Conservation (phyloP, 2,329 filamentous ascomycete species). For the Cytospora leucostoma region DNA sequence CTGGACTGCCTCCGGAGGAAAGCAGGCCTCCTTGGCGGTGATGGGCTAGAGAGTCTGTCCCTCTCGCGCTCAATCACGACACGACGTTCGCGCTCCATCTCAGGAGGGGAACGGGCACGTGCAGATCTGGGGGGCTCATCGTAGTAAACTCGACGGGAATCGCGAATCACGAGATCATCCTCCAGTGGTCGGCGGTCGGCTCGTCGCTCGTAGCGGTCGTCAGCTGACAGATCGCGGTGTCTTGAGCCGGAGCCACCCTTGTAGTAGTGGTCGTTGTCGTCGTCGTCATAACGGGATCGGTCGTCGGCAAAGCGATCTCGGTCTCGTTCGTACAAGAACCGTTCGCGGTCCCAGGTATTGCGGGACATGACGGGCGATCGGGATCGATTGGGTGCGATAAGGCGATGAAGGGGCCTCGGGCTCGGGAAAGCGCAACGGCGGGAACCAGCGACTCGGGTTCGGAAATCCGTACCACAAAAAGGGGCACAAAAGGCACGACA, state of each 20-base stretch:
- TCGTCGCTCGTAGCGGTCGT: conserved; percentile 52
- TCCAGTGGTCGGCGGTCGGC: conserved; percentile 47
- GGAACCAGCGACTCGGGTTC: conserved; percentile 10
- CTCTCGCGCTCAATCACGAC: conserved; percentile 59
- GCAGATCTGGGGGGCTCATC: conserved; percentile 40
- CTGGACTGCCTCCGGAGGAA: conserved; percentile 83
- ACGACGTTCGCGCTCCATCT: conserved; percentile 57
- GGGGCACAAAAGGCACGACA: not conserved
- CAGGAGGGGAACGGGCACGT: conserved; percentile 36
- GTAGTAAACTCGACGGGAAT: conserved; percentile 50
- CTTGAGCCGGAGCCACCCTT: conserved; percentile 42
- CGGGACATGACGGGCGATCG: conserved; percentile 21
- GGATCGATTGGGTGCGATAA: conserved; percentile 4
- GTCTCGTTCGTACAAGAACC: conserved; percentile 47
- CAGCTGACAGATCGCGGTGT: conserved; percentile 48
- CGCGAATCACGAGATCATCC: conserved; percentile 48
- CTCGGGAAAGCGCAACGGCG: conserved; percentile 14
- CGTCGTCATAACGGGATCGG: conserved; percentile 50
- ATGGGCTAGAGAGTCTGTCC: conserved; percentile 50
- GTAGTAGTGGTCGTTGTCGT: conserved; percentile 48
- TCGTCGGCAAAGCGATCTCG: conserved; percentile 56
- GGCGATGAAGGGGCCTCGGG: not conserved
- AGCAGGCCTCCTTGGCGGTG: conserved; percentile 61
- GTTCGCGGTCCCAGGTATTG: conserved; percentile 56
- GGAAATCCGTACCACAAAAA: conserved; percentile 2